Base-by-base conservation (phyloP, 805 yeast genomes). In the Hanseniaspora lachancei region DNA sequence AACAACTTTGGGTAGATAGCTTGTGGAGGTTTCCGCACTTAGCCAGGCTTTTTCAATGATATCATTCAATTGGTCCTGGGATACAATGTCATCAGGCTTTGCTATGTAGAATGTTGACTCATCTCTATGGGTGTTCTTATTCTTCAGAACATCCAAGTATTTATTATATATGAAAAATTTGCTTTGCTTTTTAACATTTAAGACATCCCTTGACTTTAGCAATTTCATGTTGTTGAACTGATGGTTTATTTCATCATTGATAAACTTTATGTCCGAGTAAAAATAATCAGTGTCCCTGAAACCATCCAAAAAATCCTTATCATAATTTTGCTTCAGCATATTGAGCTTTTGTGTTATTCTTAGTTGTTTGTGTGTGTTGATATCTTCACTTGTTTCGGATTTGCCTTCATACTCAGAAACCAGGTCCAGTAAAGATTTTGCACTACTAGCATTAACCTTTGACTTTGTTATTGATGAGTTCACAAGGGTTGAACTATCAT, bases 181-280 rank as follows among this genome's bases (percentile, higher is more conserved):
- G 2, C 34, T 46, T 6, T 18, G 20, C n/a, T 20, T 18, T 20
- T 29, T 16, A 27, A 10, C 18, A 34, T 27, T 43, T 8, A 7
- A 13, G 4, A 20, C 1, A 12, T n/a, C 39, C 9, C 29, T 21
- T 12, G 49, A 18, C 15, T 18, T 46, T 8, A 32, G 24, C 8
- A 27, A 34, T 21, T 43, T 52, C 39, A 52, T 18, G 13, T 46
- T 52, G 20, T 21, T 52, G 24, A 21, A 52, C 34, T 52, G 56
- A 13, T 38, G 35, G n/a, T 52, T 52, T 12, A 52, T 46, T 29
- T 52, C 50, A 46, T 52, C 56, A 27, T 52, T 52, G 8, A 52
- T 21, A 7, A 52, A 46, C 15, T 52, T 52, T 5, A 52, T 29
- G 12, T 44, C 56, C 21, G 56, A 52, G 21, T 52, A 52, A 21